These are phyloP conservation scores for Breviolum minutum DNA, from an alignment of 73 alveolate genomes.

Conservation along the genomic window DNA sequence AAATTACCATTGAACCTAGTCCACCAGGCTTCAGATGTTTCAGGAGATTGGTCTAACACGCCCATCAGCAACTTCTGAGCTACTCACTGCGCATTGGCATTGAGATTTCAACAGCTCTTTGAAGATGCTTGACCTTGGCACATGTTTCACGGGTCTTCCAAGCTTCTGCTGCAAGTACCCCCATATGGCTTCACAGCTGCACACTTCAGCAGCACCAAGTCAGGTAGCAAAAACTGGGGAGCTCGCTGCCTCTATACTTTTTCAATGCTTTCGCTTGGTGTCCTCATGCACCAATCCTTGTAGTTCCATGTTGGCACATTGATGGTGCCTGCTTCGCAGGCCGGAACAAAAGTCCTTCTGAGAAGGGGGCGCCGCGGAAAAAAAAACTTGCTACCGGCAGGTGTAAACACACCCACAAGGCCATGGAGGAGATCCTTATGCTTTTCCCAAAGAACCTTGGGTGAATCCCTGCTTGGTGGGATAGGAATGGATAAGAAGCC, in stretches of 20 bases:
- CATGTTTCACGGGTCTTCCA: background rate
- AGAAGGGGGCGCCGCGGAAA: conserved; percentile 11
- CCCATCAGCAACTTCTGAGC: background rate
- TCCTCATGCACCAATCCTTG: background rate
- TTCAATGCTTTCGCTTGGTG: conserved; percentile 11
- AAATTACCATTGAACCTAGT: background rate
- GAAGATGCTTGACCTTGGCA: conserved; percentile 74
- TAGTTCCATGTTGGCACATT: conserved; percentile 1
- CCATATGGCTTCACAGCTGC: background rate
- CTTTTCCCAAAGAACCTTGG: too few relatives aligned
- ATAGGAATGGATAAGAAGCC: too few relatives aligned
- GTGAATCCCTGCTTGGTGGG: too few relatives aligned
- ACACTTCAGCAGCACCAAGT: background rate
- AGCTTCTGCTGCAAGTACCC: background rate
- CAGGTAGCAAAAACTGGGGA: background rate
- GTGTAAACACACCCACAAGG: background rate
- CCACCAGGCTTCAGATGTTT: background rate
- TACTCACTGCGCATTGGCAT: conserved; percentile 59
- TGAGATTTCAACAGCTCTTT: conserved; percentile 87
- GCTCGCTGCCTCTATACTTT: background rate
- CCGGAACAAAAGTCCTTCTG: conserved; percentile 26
- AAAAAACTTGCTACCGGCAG: conserved; percentile 18
- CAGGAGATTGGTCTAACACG: background rate
- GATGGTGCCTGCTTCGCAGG: conserved; percentile 6
- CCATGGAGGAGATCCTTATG: background rate